phyloP scores from a whole-genome alignment of 2,329 filamentous ascomycete species.

The Cytospora chrysosperma region DNA sequence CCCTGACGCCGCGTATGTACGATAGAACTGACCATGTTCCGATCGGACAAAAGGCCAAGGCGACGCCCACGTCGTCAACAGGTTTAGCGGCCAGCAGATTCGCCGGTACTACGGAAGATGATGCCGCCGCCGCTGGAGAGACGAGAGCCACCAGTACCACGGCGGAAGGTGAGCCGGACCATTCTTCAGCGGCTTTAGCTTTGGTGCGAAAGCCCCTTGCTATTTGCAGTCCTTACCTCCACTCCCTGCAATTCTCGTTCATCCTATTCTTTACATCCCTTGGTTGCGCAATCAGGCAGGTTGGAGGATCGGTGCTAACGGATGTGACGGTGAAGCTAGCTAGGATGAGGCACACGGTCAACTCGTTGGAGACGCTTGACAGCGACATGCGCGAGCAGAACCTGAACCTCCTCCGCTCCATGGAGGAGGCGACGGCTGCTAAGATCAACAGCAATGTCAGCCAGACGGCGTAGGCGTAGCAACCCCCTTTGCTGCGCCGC shows the following conservation, averaged over 20 bases:
- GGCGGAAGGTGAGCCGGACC: conserved; percentile 59
- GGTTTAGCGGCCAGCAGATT: conserved; percentile 56
- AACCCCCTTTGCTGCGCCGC: not conserved
- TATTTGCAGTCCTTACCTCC: conserved; percentile 36
- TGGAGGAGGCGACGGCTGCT: conserved; percentile 23
- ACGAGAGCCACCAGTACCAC: conserved; percentile 29
- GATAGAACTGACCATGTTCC: conserved; percentile 10
- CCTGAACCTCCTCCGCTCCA: conserved; percentile 15
- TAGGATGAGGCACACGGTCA: conserved; percentile 24
- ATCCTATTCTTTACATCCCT: conserved; percentile 16
- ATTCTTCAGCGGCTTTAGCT: conserved; percentile 65
- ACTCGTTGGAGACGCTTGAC: conserved; percentile 22
- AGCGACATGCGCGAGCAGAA: conserved; percentile 25
- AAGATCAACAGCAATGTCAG: conserved; percentile 19
- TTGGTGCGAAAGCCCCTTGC: conserved; percentile 60
- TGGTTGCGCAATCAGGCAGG: conserved; percentile 1
- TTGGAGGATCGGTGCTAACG: conserved; percentile 20
- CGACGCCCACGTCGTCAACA: conserved; percentile 39
- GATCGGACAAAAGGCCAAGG: conserved; percentile 41
- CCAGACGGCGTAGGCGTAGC: conserved; percentile 15
- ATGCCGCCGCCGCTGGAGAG: conserved; percentile 32
- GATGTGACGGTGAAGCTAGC: conserved; percentile 20
- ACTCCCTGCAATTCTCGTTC: conserved; percentile 20
- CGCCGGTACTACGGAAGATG: conserved; percentile 37
- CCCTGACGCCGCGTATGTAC: conserved; percentile 12